Conservation (phyloP, 2,329 filamentous ascomycete species). For the Sporothrix globosa region DNA sequence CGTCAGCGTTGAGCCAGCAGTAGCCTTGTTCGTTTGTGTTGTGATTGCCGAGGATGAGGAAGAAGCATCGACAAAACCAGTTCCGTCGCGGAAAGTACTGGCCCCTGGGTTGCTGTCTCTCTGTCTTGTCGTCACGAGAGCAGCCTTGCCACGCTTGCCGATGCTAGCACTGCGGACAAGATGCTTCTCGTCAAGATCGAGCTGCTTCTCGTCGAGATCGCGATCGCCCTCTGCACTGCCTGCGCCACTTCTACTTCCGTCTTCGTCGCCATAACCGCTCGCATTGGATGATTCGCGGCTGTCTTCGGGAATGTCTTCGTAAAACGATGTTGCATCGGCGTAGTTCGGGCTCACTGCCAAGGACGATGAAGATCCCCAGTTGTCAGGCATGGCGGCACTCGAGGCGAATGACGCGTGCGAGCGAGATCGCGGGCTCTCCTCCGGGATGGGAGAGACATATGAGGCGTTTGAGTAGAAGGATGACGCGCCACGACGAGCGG, state of each 20-base stretch:
- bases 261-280: constrained; percentile 56
- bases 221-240: constrained; percentile 52
- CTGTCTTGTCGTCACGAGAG: constrained; percentile 53
- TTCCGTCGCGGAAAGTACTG: constrained; percentile 51
- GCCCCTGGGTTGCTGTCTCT: constrained; percentile 36
- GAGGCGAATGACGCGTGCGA: constrained; percentile 70
- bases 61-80: constrained; percentile 52
- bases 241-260: constrained; percentile 2
- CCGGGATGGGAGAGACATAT: constrained; percentile 74
- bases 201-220: constrained; percentile 57
- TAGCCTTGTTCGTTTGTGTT: constrained; percentile 41
- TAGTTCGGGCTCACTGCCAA: constrained; percentile 51
- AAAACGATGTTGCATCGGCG: constrained; percentile 49
- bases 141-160: constrained; percentile 62
- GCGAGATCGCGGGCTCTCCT: constrained; percentile 63
- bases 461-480: constrained; percentile 68
- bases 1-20: constrained; percentile 43
- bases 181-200: constrained; percentile 59
- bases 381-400: constrained; percentile 71
- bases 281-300: constrained; percentile 47
- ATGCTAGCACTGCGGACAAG: constrained; percentile 65
- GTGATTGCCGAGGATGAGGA: constrained; percentile 52
- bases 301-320: constrained; percentile 56
- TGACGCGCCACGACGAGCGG: constrained; percentile 61
- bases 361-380: constrained; percentile 59